Evolutionary conservation across 441 rosid genomes (phyloP), one percentile per base, ranked within the genome.

Genomic region (Gossypium laxum): DNA sequence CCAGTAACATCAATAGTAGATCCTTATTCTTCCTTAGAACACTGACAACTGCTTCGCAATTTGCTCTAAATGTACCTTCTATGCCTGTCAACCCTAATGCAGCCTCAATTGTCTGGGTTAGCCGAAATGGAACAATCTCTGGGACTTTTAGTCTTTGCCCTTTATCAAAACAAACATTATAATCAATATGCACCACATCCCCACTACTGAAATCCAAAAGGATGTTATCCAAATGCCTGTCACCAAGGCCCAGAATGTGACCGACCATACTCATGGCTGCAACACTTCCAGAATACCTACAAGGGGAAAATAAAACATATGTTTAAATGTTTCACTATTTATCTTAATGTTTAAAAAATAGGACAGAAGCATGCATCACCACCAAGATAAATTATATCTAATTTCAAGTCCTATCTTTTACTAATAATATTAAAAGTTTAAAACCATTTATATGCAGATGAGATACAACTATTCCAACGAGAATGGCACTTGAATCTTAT

Each of bases 211-310:
- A 92, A 85, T 94, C 97, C 80, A 94, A 82, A 67, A 94, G 97
- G 84, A 94, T 90, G 81, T 94, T 94, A 82, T 94, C 99, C 82
- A 92, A 86, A 85, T 92, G 99, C 82, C 99, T 88, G 79, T 94
- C 99, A 17, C 99, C 98, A 41, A 94, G 86, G 74, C 99, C 99
- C 62, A 94, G 84, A 82, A 94, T 83, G 83, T 94, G 96, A 67
- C 99, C 99, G 62, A 92, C 98, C 82, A 94, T 91, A 79, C 99
- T 92, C 99, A 92, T 94, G 78, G 97, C 96, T 65, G 99, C 99
- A 79, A 92, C 87, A 75, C 94, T 94, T 75, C 94, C 92, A 73
- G 97, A 84, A 80, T 89, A 94, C 88, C 99, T 94, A 83, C 81
- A 84, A 82, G 74, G 61, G 26, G 72, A 73, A 56, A 74, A 79